Evolutionary conservation across 441 rosid species (phyloP).

Genomic region (Isatis lusitanica): DNA sequence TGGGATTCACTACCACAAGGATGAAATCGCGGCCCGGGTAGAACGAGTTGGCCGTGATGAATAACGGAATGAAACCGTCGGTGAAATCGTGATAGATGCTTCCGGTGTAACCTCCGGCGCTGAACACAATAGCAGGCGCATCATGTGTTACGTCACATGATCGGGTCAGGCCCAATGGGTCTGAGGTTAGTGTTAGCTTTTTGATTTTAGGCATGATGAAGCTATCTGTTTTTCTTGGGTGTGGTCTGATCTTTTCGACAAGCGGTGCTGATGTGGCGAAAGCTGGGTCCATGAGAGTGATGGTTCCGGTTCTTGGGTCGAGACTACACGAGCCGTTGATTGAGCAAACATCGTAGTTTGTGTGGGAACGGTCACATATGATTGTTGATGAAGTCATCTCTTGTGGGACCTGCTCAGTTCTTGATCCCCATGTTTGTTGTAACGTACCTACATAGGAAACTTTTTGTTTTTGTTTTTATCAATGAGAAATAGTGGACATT

Average conservation of each 20-base stretch:
- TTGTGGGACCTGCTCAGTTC: not conserved
- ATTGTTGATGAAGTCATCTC: conserved; percentile 24
- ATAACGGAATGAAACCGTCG: conserved; percentile 65
- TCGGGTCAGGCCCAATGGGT: conserved; percentile 33
- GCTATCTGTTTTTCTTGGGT: conserved; percentile 53
- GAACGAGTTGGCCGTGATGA: conserved; percentile 49
- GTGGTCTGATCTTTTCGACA: conserved; percentile 49
- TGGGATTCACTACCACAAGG: conserved; percentile 43
- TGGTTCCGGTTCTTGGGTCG: conserved; percentile 42
- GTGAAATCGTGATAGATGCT: conserved; percentile 64
- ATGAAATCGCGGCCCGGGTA: conserved; percentile 43
- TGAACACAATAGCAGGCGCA: conserved; percentile 56
- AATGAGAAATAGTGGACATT: not conserved
- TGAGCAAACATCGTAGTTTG: conserved; percentile 48
- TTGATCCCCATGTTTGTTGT: not conserved
- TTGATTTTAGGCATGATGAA: conserved; percentile 38
- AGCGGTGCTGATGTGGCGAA: not conserved
- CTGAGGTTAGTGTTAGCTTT: conserved; percentile 45
- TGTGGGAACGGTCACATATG: conserved; percentile 55
- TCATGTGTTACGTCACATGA: conserved; percentile 39
- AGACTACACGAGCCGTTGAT: conserved; percentile 46
- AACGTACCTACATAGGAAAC: conserved; percentile 19
- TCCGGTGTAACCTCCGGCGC: conserved; percentile 68
- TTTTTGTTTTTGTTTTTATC: too few relatives aligned
- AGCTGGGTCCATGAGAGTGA: conserved; percentile 31